A percentile compares a stretch with the other conserved stretches of the same genome.
Conservation (phyloP, 2,329 filamentous ascomycete species). For the Cercospora beticola region DNA sequence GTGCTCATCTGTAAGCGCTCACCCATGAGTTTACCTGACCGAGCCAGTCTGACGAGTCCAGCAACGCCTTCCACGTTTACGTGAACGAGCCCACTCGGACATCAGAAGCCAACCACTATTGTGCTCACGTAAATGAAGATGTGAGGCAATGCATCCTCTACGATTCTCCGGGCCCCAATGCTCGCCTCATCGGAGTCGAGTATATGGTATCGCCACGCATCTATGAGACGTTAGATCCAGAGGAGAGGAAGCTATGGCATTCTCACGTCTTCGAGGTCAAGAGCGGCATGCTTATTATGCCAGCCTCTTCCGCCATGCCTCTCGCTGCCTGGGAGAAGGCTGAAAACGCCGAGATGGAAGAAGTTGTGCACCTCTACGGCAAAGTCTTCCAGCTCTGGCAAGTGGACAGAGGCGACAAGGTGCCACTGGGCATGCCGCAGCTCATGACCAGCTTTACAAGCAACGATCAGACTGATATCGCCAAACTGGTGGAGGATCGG, state of each 20-base stretch:
- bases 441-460: constrained; percentile 64
- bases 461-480: constrained; percentile 50
- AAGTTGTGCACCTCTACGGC: constrained; percentile 72
- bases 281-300: constrained; percentile 78
- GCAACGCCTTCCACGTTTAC: constrained; percentile 81
- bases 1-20: constrained; percentile 62
- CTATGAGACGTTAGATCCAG: constrained; percentile 62
- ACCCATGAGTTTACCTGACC: too few relatives aligned
- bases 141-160: constrained; percentile 84
- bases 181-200: constrained; percentile 78
- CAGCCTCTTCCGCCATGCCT: constrained; percentile 57
- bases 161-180: constrained; percentile 65
- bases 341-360: constrained; percentile 77
- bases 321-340: constrained; percentile 68
- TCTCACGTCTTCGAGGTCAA: constrained; percentile 73
- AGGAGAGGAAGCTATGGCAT: constrained; percentile 78
- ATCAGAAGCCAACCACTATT: constrained; percentile 84
- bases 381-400: constrained; percentile 89
- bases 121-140: constrained; percentile 73
- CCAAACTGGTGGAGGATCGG: constrained; percentile 50
- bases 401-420: constrained; percentile 67
- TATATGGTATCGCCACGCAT: constrained; percentile 78
- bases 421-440: constrained; percentile 61
- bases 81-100: constrained; percentile 65
- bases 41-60: constrained; percentile 4